Conservation (phyloP, 2,329 filamentous ascomycete species). For the Lasiodiplodia gonubiensis region DNA sequence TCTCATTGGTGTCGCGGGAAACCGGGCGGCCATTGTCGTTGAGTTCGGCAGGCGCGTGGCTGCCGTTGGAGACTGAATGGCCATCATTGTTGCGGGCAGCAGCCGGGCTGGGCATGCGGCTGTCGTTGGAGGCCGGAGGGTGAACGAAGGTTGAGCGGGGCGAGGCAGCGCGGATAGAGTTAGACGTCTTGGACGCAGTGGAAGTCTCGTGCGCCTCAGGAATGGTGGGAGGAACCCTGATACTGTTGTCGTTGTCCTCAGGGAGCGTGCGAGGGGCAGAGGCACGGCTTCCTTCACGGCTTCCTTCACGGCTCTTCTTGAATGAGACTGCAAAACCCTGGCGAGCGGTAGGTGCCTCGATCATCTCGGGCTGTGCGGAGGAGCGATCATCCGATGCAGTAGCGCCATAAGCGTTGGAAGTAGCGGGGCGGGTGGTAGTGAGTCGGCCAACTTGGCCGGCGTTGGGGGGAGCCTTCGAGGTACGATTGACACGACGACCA, state of each 20-base stretch:
- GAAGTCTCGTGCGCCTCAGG: slow-evolving; percentile 2
- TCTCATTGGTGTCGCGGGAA: neutral
- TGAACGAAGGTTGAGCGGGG: neutral
- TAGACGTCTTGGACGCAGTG: neutral
- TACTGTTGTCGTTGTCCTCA: neutral
- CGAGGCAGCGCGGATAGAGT: neutral
- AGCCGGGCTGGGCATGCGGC: neutral
- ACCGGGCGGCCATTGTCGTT: neutral
- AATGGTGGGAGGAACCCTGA: neutral
- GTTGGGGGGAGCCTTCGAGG: slow-evolving; percentile 7
- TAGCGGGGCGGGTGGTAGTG: neutral
- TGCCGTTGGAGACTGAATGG: neutral
- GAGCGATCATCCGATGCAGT: neutral
- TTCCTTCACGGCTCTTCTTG: neutral
- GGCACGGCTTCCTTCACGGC: neutral
- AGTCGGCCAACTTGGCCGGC: slow-evolving; percentile 8
- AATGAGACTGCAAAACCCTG: slow-evolving; percentile 1
- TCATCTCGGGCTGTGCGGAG: neutral
- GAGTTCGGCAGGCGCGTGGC: neutral
- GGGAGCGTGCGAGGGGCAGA: neutral
- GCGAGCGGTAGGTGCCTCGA: neutral
- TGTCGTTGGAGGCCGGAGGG: neutral
- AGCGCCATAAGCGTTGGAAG: slow-evolving; percentile 12
- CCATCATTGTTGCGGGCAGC: neutral
- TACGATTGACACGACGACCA: neutral